phyloP scores from a whole-genome alignment of 495 filamentous ascomycete genomes.

The Penicillium flavigenum region DNA sequence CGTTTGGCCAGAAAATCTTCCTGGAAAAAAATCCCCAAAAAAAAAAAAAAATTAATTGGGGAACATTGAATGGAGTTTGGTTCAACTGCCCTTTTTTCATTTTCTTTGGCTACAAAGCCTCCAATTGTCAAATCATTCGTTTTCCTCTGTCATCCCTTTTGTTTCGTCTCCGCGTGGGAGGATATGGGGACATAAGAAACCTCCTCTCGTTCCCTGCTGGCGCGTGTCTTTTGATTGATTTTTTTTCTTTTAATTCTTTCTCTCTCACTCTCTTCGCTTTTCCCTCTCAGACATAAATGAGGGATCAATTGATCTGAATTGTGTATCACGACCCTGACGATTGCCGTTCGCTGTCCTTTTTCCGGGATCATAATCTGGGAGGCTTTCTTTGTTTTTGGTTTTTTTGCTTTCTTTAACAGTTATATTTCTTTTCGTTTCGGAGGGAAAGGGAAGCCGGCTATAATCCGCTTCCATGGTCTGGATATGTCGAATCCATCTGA shows the following conservation, averaged over 20 bases:
- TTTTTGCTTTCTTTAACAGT: conserved; percentile 2
- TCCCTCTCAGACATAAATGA: conserved; percentile 6
- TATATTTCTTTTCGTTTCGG: conserved; percentile 12
- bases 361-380: conserved; percentile 30
- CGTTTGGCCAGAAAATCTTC: conserved; percentile 32
- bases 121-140: conserved; percentile 16
- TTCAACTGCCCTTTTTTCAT: conserved; percentile 19
- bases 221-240: conserved; percentile 15
- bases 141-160: conserved; percentile 17
- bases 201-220: conserved; percentile 17
- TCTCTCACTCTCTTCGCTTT: conserved; percentile 17
- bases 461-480: conserved; percentile 42
- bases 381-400: conserved; percentile 27
- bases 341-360: conserved; percentile 9
- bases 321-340: conserved; percentile 12
- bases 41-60: conserved; percentile 3
- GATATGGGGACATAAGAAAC: conserved; percentile 21
- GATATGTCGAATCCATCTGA: conserved; percentile 51
- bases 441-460: conserved; percentile 8
- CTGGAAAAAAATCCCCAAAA: conserved; percentile 14
- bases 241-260: conserved; percentile 15
- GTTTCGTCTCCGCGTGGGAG: conserved; percentile 14
- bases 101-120: conserved; percentile 27
- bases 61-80: conserved; percentile 22
- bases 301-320: conserved; percentile 2